Evolutionary conservation across 1,284 basidiomycete species (phyloP).

Genomic region (Naganishia sp.): DNA sequence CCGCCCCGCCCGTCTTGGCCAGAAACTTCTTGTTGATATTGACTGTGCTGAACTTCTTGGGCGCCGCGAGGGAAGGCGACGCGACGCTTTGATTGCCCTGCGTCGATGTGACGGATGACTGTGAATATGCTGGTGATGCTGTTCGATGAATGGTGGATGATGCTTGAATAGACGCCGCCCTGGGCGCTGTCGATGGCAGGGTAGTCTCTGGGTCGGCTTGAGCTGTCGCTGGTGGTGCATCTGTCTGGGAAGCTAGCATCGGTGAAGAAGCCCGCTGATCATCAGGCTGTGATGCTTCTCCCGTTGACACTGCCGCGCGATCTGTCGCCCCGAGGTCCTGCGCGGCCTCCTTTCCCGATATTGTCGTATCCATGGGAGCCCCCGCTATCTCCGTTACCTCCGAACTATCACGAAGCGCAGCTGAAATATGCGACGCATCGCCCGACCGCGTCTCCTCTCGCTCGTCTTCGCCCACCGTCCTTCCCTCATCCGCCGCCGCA

Average conservation of each 20-base stretch:
- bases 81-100: constrained; percentile 20
- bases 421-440: neutral
- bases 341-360: neutral
- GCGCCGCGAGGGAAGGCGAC: constrained; percentile 56
- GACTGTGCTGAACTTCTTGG: constrained; percentile 80
- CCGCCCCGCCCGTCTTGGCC: constrained; percentile 65
- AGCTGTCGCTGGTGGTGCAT: too few relatives aligned
- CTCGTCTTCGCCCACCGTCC: neutral
- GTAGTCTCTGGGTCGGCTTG: neutral
- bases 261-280: neutral
- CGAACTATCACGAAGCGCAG: neutral
- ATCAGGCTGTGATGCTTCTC: neutral
- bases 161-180: neutral
- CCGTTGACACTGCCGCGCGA: neutral
- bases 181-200: neutral
- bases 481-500: neutral
- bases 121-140: constrained; percentile 23
- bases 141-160: constrained; percentile 22
- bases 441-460: neutral
- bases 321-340: neutral
- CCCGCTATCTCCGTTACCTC: neutral
- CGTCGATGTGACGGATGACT: constrained; percentile 20
- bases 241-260: neutral
- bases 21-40: constrained; percentile 94
- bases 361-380: neutral